phyloP scores from a whole-genome alignment of 176 grass and related monocot genomes.

The Stipa capillata region DNA sequence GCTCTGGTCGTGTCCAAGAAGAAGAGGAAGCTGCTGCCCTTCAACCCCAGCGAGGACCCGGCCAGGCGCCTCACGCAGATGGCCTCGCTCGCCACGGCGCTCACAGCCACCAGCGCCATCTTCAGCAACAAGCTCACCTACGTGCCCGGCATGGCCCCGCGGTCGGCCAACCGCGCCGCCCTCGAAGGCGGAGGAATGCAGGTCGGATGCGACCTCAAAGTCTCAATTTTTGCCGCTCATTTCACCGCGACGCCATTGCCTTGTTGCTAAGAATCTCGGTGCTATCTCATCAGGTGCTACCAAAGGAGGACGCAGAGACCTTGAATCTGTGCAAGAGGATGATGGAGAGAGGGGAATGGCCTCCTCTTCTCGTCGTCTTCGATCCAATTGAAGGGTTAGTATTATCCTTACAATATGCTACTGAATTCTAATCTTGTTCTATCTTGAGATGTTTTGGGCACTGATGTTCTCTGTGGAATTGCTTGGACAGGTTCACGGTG shows the following conservation, averaged over 20 bases:
- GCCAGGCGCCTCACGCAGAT: conserved; percentile 64
- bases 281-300: conserved; percentile 38
- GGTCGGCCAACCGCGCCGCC: conserved; percentile 48
- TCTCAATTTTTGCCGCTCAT: neutral
- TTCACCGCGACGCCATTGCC: neutral
- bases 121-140: conserved; percentile 92
- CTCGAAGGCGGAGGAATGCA: conserved; percentile 91
- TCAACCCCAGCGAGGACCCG: conserved; percentile 53
- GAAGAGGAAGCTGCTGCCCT: conserved; percentile 64
- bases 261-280: neutral
- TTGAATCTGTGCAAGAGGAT: conserved; percentile 70
- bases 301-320: conserved; percentile 61
- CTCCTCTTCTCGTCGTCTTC: conserved; percentile 67
- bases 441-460: neutral
- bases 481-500: conserved; percentile 56
- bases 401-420: neutral
- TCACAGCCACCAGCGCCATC: conserved; percentile 67
- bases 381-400: conserved; percentile 72
- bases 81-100: conserved; percentile 84
- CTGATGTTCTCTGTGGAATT: neutral
- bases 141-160: conserved; percentile 53
- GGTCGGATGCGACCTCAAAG: neutral
- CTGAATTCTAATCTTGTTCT: neutral
- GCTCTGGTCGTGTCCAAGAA: conserved; percentile 44
- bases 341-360: conserved; percentile 79